Evolutionary conservation across 2,329 filamentous ascomycete species (phyloP).

Genomic region (Sclerotinia trifoliorum): DNA sequence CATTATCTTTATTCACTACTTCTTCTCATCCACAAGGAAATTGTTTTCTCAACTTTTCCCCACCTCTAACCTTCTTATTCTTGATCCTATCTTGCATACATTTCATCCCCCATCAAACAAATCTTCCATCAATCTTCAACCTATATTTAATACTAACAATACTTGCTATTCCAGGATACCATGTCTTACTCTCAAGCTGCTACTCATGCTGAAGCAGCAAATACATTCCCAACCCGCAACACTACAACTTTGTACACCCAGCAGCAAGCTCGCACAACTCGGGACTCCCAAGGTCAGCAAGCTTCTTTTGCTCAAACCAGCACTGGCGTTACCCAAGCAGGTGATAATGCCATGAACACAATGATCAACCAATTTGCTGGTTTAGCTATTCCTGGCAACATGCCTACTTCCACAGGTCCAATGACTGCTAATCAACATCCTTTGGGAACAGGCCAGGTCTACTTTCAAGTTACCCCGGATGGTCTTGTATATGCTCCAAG

Average conservation of each 20-base stretch:
- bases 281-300: conserved; percentile 36
- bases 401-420: conserved; percentile 38
- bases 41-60: background rate
- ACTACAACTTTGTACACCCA: conserved; percentile 38
- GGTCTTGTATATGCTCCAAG: conserved; percentile 31
- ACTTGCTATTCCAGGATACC: conserved; percentile 32
- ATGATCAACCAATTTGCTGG: conserved; percentile 38
- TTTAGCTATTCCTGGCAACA: conserved; percentile 39
- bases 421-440: conserved; percentile 37
- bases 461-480: conserved; percentile 30
- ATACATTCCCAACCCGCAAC: conserved; percentile 33
- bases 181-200: conserved; percentile 42
- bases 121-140: conserved; percentile 19
- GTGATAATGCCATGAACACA: conserved; percentile 33
- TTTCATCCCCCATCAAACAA: conserved; percentile 13
- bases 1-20: conserved; percentile 16
- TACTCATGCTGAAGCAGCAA: conserved; percentile 31
- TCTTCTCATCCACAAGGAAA: background rate
- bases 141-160: conserved; percentile 26
- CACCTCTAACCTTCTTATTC: background rate
- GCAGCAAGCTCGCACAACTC: conserved; percentile 34
- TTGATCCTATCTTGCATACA: background rate
- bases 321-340: conserved; percentile 28
- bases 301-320: conserved; percentile 30
- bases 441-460: conserved; percentile 40